Evolutionary conservation across 2,329 filamentous ascomycete species (phyloP), one percentile per base, ranked within the genome.

Genomic region (Furcasterigmium sp.): DNA sequence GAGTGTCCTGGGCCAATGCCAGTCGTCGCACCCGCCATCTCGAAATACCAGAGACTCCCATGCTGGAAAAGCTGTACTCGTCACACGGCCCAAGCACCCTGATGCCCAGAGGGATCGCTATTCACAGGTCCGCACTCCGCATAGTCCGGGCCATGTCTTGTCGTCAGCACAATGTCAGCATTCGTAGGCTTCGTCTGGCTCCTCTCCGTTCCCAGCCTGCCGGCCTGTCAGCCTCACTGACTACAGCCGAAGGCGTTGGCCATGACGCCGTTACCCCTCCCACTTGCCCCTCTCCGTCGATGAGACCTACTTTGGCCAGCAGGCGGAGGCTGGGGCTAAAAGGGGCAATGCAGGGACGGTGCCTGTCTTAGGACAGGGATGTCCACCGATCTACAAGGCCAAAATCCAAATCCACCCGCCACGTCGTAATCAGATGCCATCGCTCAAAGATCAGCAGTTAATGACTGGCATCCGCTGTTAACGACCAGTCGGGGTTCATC

Each of bases 221-320:
- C 23, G 23, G n/a, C n/a, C n/a, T n/a, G n/a, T n/a, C n/a, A n/a
- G n/a, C n/a, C n/a, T n/a, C n/a, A n/a, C n/a, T n/a, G n/a, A n/a
- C 23, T 26, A 26, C 32, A 18, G 11, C 32, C 32, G n/a, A 15
- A 35, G 32, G 18, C 15, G n/a, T 15, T 35, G 32, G 32, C 11
- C n/a, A 35, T 35, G 32, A 35, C 15, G 32, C 32, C 32, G n/a
- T 35, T 35, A 35, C 32, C 32, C 32, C 32, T 35, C 32, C 32
- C 32, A 17, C 32, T 35, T 35, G 32, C 32, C 32, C 32, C 32
- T 35, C 32, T 17, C 32, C 32, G 32, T 17, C n/a, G 32, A 19
- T 18, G 15, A 35, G 32, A 35, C 32, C 32, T 35, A 11, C n/a
- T 18, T 15, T 35, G 10, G 29, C 15, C 15, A 19, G n/a, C 8